These are phyloP conservation scores for Irineochytrium annulatum DNA, from an alignment of 192 early-diverging fungal species.

Conservation along the genomic window DNA sequence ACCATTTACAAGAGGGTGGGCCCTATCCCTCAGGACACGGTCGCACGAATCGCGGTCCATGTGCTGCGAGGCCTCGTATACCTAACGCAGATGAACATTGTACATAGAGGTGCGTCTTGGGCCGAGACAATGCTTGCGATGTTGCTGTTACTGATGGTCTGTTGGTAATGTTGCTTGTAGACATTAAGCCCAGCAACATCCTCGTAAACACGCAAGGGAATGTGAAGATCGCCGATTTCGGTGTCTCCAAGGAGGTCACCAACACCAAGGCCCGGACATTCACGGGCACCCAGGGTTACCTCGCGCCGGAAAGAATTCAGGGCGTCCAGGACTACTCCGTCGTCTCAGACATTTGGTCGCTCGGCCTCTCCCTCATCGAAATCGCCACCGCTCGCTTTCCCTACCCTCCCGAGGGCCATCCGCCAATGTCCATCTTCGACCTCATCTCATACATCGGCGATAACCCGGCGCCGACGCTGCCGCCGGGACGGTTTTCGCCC, in stretches of 20 bases:
- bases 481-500: constrained; percentile 56
- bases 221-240: constrained; percentile 97
- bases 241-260: constrained; percentile 86
- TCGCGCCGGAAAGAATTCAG: constrained; percentile 98
- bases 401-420: constrained; percentile 75
- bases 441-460: constrained; percentile 89
- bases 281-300: constrained; percentile 94
- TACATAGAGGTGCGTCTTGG: constrained; percentile 74
- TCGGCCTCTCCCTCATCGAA: constrained; percentile 87
- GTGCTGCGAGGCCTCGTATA: constrained; percentile 92
- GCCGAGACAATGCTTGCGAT: not conserved
- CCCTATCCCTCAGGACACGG: constrained; percentile 80
- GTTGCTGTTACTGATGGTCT: not conserved
- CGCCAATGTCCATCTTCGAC: constrained; percentile 61
- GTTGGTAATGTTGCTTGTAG: constrained; percentile 55
- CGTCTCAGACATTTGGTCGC: constrained; percentile 94
- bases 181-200: constrained; percentile 98
- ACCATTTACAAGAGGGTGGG: constrained; percentile 82
- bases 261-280: constrained; percentile 91
- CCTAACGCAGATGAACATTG: constrained; percentile 77
- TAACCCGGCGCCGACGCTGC: constrained; percentile 76
- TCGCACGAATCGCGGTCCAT: constrained; percentile 84
- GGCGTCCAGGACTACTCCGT: constrained; percentile 72
- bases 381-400: constrained; percentile 89
- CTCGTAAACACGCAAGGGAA: constrained; percentile 81